Percentiles rank a stretch among this genome's conserved stretches.
Conservation (phyloP, 208 protist genomes). For the Acanthamoeba lenticulata region DNA sequence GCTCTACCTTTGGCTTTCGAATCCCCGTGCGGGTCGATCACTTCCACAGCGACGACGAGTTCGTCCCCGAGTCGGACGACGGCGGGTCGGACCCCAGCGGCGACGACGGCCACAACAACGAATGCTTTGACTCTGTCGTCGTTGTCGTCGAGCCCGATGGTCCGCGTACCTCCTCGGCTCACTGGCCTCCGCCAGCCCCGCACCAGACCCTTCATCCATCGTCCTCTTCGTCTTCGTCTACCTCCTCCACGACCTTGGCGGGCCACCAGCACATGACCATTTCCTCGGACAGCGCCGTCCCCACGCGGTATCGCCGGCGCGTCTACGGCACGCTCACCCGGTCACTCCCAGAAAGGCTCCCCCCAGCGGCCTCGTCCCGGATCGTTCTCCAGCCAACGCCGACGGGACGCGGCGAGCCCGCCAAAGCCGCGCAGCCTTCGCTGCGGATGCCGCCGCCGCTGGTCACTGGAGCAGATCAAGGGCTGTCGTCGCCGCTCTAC, state of each 20-base stretch:
- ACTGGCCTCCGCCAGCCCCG: no score
- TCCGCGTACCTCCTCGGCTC: no score
- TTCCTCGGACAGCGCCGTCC: neutral
- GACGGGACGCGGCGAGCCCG: neutral
- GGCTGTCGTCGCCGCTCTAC: neutral
- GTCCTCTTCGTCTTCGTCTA: neutral
- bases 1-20: slow-evolving; percentile 37
- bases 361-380: neutral
- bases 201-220: neutral
- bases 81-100: neutral
- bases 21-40: neutral
- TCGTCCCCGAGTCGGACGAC: neutral
- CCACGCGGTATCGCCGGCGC: neutral
- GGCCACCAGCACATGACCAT: neutral
- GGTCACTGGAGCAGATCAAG: neutral
- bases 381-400: neutral
- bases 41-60: neutral
- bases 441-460: neutral
- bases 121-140: neutral
- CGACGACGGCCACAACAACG: neutral
- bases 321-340: neutral
- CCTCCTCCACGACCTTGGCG: neutral
- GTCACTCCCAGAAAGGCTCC: neutral
- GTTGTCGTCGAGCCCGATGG: neutral
- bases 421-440: neutral